A percentile compares a stretch with the other conserved stretches of the same genome.
phyloP scores from a whole-genome alignment of 352 stramenopile genomes.

The Globisporangium lucens region DNA sequence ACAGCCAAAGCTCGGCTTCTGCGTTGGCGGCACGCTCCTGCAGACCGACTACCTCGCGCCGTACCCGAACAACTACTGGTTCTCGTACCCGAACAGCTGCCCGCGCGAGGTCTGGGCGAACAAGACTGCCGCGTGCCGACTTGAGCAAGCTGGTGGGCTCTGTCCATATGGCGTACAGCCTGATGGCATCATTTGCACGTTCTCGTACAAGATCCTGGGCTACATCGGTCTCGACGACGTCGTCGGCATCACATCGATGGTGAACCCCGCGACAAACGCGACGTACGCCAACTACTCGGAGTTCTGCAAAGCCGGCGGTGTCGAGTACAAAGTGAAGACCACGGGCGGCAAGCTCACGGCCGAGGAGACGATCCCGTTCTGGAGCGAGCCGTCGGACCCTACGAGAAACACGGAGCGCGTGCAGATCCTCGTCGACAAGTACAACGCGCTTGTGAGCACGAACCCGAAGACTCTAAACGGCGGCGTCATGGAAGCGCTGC shows the following conservation, averaged over 20 bases:
- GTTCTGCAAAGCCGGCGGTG: constrained; percentile 49
- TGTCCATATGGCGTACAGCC: constrained; percentile 47
- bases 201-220: constrained; percentile 58
- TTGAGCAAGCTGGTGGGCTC: constrained; percentile 35
- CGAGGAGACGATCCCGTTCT: constrained; percentile 57
- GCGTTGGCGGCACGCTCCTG: constrained; percentile 36
- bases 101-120: constrained; percentile 31
- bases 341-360: constrained; percentile 24
- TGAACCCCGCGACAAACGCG: constrained; percentile 35
- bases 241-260: constrained; percentile 63
- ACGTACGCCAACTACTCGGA: constrained; percentile 48
- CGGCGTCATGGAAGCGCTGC: constrained; percentile 44
- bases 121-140: constrained; percentile 44
- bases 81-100: constrained; percentile 79
- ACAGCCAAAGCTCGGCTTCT: constrained; percentile 44
- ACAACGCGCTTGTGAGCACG: constrained; percentile 29
- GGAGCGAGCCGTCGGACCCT: constrained; percentile 42
- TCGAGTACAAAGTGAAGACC: constrained; percentile 50
- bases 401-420: constrained; percentile 44
- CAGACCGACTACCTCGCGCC: constrained; percentile 51
- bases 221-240: constrained; percentile 65
- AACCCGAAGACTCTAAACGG: constrained; percentile 34
- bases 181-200: constrained; percentile 58
- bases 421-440: constrained; percentile 42
- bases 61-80: constrained; percentile 80